A percentile compares a stretch with the other conserved stretches of the same genome.
Evolutionary conservation across 2,329 filamentous ascomycete genomes (phyloP).

Genomic region (Aspergillus sp.): DNA sequence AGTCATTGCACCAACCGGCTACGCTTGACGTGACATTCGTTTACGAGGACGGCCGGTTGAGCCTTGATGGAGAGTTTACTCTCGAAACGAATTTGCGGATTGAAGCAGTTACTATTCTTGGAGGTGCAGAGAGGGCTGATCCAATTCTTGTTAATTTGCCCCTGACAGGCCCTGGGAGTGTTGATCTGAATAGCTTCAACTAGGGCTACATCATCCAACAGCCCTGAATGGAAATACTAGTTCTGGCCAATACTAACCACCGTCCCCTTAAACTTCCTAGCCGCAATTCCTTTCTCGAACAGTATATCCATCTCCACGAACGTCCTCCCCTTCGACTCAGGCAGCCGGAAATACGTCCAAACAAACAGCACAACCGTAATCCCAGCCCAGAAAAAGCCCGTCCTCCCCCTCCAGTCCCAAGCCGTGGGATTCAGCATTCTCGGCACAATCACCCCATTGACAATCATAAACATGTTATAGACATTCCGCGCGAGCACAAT

Average conservation of each 20-base stretch:
- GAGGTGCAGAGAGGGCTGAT: not conserved
- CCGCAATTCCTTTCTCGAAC: conserved; percentile 29
- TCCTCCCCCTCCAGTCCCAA: conserved; percentile 40
- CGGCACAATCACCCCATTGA: conserved; percentile 64
- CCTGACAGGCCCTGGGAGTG: not conserved
- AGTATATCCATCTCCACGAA: conserved; percentile 43
- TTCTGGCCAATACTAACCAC: conserved; percentile 25
- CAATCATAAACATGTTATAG: conserved; percentile 53
- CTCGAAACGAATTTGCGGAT: not conserved
- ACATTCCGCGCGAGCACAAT: conserved; percentile 53
- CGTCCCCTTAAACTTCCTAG: conserved; percentile 39
- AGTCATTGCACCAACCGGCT: not conserved
- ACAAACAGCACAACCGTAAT: conserved; percentile 33
- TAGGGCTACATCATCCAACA: not conserved
- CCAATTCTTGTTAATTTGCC: not conserved
- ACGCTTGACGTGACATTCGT: not conserved
- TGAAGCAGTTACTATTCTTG: not conserved
- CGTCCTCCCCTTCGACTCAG: conserved; percentile 44
- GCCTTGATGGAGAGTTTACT: not conserved
- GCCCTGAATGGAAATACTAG: not conserved
- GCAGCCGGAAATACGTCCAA: conserved; percentile 45
- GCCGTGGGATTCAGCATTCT: conserved; percentile 22
- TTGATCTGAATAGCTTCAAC: not conserved
- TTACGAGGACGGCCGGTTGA: not conserved
- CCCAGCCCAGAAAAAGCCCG: conserved; percentile 46